These are phyloP conservation scores for Pilasporangium apinafurcum DNA, from an alignment of 352 stramenopile genomes.

Conservation along the genomic window DNA sequence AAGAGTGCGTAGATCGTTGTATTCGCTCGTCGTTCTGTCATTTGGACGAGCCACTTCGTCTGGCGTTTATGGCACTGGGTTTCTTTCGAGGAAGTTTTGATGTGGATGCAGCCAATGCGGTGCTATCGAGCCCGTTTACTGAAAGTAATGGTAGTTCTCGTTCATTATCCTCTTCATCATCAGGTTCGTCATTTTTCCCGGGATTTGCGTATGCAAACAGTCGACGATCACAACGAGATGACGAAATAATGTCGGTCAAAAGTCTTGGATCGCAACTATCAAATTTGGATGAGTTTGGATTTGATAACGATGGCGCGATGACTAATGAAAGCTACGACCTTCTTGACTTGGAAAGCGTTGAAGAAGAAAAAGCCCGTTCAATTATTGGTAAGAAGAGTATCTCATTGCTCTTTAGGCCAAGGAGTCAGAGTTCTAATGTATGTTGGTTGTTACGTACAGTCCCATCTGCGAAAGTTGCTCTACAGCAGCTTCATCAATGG, in stretches of 20 bases:
- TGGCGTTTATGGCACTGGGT: constrained; percentile 78
- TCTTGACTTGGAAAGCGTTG: constrained; percentile 59
- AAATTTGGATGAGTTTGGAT: constrained; percentile 62
- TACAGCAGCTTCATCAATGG: constrained; percentile 70
- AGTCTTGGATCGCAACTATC: constrained; percentile 63
- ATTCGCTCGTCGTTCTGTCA: constrained; percentile 82
- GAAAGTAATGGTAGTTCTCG: constrained; percentile 9
- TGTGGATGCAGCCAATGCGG: constrained; percentile 53
- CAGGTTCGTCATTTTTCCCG: constrained; percentile 34
- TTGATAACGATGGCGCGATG: constrained; percentile 77
- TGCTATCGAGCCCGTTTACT: constrained; percentile 46
- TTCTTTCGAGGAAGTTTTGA: constrained; percentile 81
- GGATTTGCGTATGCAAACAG: constrained; percentile 41
- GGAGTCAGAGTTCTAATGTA: not conserved
- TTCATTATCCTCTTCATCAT: constrained; percentile 20
- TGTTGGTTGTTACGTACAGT: constrained; percentile 14
- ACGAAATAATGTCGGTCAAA: constrained; percentile 41
- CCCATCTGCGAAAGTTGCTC: constrained; percentile 34
- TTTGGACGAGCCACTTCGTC: constrained; percentile 54
- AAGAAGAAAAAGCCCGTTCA: constrained; percentile 53
- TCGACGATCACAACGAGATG: constrained; percentile 20
- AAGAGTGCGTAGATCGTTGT: constrained; percentile 73
- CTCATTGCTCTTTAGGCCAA: not conserved
- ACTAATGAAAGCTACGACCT: constrained; percentile 74
- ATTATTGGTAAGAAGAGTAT: constrained; percentile 16